Evolutionary conservation across 441 rosid species (phyloP), one percentile per base, ranked within the genome.

Genomic region (Raphanus hybrid): DNA sequence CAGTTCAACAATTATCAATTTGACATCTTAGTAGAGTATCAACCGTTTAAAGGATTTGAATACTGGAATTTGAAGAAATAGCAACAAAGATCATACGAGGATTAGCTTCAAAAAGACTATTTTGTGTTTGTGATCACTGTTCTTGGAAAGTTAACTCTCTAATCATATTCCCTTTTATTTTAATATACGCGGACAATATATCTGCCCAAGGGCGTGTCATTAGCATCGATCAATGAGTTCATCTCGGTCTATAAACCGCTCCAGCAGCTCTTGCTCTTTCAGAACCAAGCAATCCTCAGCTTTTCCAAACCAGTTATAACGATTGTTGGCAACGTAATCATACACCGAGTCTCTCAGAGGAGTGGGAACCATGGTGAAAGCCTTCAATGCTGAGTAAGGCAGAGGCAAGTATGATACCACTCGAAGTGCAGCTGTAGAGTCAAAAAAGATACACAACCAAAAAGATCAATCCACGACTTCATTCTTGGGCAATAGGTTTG

Each of bases 291-390:
- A 94, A 67, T 83, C 85, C 3, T 85, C 86, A 64, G 87, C 86
- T 69, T 90, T 93, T 43, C 97, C 98, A 73, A 88, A 91, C 98
- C 98, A 91, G 75, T 82, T 77, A 41, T 91, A 92, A 64, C 97
- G 97, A 48, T 78, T 76, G 70, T 84, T 87, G 9, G 98, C 99
- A 64, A 94, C 81, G 29, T 88, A 83, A 79, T 92, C 96, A 74
- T 94, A 92, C 50, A 87, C 89, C 6, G 88, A 90, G 80, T 94
- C 99, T 78, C 97, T 84, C 2, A 89, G 71, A n/a, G 99, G 94
- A 55, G 84, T 75, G 58, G 98, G 99, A 82, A 92, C 59, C 27
- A 94, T 71, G 78, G 82, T 41, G 74, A 93, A 80, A 1, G 78
- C 16, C 34, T 90, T 88, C 77, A 91, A 58, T 61, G 94, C 89